Evolutionary conservation across 345 rosid genomes (phyloP).

Genomic region (Garcia nutans): DNA sequence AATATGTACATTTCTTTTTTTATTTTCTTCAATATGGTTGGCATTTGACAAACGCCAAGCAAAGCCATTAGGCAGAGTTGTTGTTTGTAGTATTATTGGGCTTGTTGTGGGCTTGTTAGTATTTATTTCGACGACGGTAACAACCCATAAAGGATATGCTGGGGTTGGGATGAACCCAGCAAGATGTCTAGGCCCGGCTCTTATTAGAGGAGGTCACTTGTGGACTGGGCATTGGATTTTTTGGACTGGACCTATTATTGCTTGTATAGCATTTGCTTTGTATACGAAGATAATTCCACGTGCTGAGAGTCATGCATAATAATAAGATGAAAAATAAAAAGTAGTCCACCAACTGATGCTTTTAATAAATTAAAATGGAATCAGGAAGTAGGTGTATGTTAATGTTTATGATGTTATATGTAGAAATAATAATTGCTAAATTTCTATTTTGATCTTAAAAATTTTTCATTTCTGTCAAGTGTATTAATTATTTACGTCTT

Average conservation of each 20-base stretch:
- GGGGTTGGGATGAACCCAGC: slow-evolving; percentile 58
- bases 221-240: slow-evolving; percentile 32
- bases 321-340: too few relatives aligned
- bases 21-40: slow-evolving; percentile 41
- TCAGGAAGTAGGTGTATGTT: too few relatives aligned
- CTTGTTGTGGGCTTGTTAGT: slow-evolving; percentile 37
- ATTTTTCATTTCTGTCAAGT: too few relatives aligned
- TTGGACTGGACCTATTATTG: slow-evolving; percentile 23
- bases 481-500: too few relatives aligned
- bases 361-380: too few relatives aligned
- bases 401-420: too few relatives aligned
- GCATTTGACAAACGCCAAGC: slow-evolving; percentile 46
- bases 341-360: too few relatives aligned
- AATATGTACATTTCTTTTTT: slow-evolving; percentile 39
- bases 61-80: slow-evolving; percentile 33
- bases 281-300: slow-evolving; percentile 27
- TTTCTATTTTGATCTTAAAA: too few relatives aligned
- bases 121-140: slow-evolving; percentile 43
- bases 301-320: slow-evolving; percentile 4
- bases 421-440: too few relatives aligned
- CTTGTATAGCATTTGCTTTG: slow-evolving; percentile 11
- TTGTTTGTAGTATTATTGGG: slow-evolving; percentile 34
- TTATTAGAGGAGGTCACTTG: slow-evolving; percentile 27
- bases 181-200: slow-evolving; percentile 46
- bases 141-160: slow-evolving; percentile 37